A percentile compares a stretch with the other conserved stretches of the same genome.
phyloP scores from a whole-genome alignment of 2,329 filamentous ascomycete genomes.

The Penicillium brevicompactum region DNA sequence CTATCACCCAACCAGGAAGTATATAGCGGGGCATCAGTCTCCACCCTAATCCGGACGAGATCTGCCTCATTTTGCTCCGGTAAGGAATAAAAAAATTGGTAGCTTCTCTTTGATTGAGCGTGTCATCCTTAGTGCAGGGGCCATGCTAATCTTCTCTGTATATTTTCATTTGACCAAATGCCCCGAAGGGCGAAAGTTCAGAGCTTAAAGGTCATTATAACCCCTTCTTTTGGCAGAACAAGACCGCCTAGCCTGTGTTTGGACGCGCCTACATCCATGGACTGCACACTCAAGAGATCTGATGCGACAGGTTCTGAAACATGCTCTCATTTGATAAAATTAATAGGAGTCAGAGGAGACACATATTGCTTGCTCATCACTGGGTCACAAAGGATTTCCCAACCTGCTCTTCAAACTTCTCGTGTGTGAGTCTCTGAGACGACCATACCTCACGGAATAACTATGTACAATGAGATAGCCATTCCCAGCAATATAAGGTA shows the following conservation, averaged over 20 bases:
- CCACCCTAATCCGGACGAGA: not conserved
- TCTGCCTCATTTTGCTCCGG: not conserved
- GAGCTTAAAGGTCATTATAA: not conserved
- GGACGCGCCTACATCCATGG: too few relatives aligned
- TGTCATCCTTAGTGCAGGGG: constrained; percentile 83
- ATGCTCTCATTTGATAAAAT: not conserved
- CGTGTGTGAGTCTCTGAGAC: not conserved
- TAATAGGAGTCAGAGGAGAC: not conserved
- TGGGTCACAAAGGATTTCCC: not conserved
- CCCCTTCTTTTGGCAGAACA: not conserved
- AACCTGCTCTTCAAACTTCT: not conserved
- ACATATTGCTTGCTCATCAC: not conserved
- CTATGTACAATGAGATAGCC: too few relatives aligned
- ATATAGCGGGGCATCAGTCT: not conserved
- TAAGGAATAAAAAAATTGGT: not conserved
- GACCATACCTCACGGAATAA: too few relatives aligned
- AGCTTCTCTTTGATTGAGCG: not conserved
- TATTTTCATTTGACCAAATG: constrained; percentile 69
- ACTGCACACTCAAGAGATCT: too few relatives aligned
- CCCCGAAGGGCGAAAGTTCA: constrained; percentile 27
- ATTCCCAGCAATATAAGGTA: too few relatives aligned
- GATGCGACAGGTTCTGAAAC: too few relatives aligned
- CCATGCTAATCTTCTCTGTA: constrained; percentile 83
- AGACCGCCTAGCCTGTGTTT: not conserved
- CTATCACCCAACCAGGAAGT: not conserved